phyloP scores from a whole-genome alignment of 495 filamentous ascomycete species.

The Hypomontagnella monticulosa region DNA sequence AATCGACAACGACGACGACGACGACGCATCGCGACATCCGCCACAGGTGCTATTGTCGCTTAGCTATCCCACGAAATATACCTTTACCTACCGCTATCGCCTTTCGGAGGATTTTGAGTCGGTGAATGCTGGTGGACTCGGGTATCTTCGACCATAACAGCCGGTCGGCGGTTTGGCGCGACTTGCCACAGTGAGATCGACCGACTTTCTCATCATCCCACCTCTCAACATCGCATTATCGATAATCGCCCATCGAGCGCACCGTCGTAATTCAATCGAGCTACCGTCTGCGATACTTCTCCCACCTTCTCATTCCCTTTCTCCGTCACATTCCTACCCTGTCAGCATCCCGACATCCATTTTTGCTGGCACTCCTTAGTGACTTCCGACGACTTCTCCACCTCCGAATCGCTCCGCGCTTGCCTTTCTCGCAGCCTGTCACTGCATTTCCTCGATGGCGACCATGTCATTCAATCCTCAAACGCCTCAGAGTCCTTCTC shows the following conservation, averaged over 20 bases:
- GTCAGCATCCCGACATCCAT: slow-evolving; percentile 27
- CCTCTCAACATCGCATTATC: slow-evolving; percentile 28
- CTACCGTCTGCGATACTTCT: slow-evolving; percentile 12
- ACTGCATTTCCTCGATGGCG: slow-evolving; percentile 45
- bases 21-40: slow-evolving; percentile 20
- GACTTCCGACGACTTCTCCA: slow-evolving; percentile 16
- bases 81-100: slow-evolving; percentile 28
- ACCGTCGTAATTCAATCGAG: slow-evolving; percentile 29
- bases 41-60: slow-evolving; percentile 1
- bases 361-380: slow-evolving; percentile 9
- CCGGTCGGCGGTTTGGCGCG: slow-evolving; percentile 54
- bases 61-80: slow-evolving; percentile 1
- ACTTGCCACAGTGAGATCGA: slow-evolving; percentile 49
- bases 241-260: slow-evolving; percentile 41
- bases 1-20: slow-evolving; percentile 31
- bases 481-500: slow-evolving; percentile 68
- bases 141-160: slow-evolving; percentile 42
- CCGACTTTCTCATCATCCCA: slow-evolving; percentile 35
- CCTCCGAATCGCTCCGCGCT: slow-evolving; percentile 22
- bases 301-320: slow-evolving; percentile 12
- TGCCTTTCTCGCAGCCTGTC: slow-evolving; percentile 18
- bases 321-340: slow-evolving; percentile 18
- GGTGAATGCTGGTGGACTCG: slow-evolving; percentile 45
- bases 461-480: slow-evolving; percentile 67
- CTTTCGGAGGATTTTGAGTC: slow-evolving; percentile 24